Conservation (phyloP, 2,329 filamentous ascomycete species). For the Neofusicoccum umdonicola region DNA sequence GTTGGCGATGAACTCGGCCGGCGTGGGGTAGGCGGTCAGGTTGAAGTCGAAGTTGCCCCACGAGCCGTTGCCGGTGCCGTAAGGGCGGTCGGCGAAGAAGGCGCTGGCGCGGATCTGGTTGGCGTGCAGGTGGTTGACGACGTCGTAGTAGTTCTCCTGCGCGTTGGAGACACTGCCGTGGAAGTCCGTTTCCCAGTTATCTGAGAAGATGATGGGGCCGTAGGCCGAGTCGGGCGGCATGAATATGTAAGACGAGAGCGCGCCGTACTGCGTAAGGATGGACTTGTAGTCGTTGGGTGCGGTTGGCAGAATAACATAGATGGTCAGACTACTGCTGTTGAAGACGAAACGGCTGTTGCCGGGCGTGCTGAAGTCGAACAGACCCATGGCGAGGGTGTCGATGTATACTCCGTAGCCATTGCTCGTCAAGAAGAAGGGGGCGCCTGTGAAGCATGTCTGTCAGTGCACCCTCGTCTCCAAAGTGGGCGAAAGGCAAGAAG, state of each 20-base stretch:
- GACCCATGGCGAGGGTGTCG: conserved; percentile 32
- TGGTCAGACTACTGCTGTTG: conserved; percentile 28
- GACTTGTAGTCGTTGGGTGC: conserved; percentile 22
- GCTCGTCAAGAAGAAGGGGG: conserved; percentile 34
- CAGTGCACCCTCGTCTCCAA: no score
- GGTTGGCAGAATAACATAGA: conserved; percentile 32
- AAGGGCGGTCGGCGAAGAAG: conserved; percentile 35
- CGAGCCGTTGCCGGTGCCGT: conserved; percentile 31
- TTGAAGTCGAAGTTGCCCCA: conserved; percentile 40
- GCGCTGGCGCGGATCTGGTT: conserved; percentile 33
- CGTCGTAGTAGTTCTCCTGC: conserved; percentile 35
- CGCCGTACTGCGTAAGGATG: conserved; percentile 28
- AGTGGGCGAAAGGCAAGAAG: no score
- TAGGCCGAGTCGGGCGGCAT: conserved; percentile 34
- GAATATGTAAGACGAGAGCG: conserved; percentile 27
- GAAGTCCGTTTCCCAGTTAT: conserved; percentile 36
- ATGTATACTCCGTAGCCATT: conserved; percentile 35
- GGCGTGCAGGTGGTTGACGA: conserved; percentile 31
- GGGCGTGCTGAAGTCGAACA: conserved; percentile 28
- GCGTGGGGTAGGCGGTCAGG: conserved; percentile 32
- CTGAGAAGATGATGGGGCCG: conserved; percentile 37
- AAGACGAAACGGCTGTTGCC: conserved; percentile 31
- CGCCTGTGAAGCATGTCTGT: conserved; percentile 10
- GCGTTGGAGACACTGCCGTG: conserved; percentile 32
- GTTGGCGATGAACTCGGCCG: conserved; percentile 31